Evolutionary conservation across 78 protist species (phyloP), one percentile per base, ranked within the genome.

Genomic region (Goniomonas avonlea): DNA sequence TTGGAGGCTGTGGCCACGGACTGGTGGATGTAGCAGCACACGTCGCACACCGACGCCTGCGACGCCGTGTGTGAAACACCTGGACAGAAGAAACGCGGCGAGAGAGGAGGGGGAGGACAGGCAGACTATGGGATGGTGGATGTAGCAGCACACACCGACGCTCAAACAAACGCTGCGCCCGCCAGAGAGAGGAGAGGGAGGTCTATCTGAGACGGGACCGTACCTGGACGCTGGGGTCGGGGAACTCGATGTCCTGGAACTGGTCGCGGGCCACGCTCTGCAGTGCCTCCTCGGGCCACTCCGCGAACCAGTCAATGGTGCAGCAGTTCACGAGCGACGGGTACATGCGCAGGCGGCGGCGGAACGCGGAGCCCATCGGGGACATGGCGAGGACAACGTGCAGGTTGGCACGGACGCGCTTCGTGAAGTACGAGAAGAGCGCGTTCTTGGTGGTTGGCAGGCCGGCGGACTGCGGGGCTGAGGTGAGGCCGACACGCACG

Each of bases 241-340:
- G n/a, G 50, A 66, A 40, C 25, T 66, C 55, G 23, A 66, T n/a
- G 31, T 81, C 90, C 9, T 1, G 38, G 5, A 83, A 60, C 27
- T 43, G 48, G 5, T 38, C 48, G 21, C 29, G 11, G 25, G 95
- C 97, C 5, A 94, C 97, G 1, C 85, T 40, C 27, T 1, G 13
- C 60, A 94, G 85, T 11, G 97, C 97, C 69, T 94, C 94, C 3
- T 60, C 83, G 0, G 97, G 95, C 97, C 97, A 94, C 45, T 27
- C 84, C 21, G 81, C 48, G 85, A 91, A 94, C 94, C 94, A 94
- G 68, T 91, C 94, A 59, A 94, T 90, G 34, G 94, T 86, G 86
- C 92, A 86, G 71, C 86, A 81, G 69, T 83, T 85, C 59, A 85
- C 82, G 32, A 94, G 88, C 27, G 94, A 66, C 0, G 97, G 97